Conservation (phyloP, 1,284 basidiomycete genomes). For the Microbotryomycetes sp. region DNA sequence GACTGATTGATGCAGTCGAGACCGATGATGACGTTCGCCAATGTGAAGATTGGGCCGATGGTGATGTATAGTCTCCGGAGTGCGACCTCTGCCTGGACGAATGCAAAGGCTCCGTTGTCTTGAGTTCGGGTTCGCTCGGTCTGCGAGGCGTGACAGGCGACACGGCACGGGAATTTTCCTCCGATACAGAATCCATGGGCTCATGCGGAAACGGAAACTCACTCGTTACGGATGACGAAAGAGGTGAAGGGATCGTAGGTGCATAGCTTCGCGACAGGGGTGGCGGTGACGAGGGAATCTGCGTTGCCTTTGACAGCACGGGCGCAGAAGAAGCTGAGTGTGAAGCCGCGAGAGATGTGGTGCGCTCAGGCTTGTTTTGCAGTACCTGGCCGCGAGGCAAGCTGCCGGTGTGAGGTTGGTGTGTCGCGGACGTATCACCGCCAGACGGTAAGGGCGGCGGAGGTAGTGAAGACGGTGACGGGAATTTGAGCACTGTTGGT, state of each 20-base stretch:
- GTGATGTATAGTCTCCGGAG: background rate
- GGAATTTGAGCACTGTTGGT: background rate
- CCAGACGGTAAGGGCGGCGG: background rate
- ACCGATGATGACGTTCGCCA: background rate
- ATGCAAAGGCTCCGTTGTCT: background rate
- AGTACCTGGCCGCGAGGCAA: background rate
- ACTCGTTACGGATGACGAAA: background rate
- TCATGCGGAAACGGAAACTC: background rate
- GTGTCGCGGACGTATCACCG: background rate
- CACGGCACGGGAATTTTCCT: background rate
- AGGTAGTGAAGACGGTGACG: background rate
- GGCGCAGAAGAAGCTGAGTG: background rate
- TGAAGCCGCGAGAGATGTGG: background rate
- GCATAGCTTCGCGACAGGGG: background rate
- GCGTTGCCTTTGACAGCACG: background rate
- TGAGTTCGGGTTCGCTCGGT: background rate
- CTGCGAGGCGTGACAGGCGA: background rate
- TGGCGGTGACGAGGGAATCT: background rate
- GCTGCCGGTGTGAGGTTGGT: background rate
- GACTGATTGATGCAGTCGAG: background rate
- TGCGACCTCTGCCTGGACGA: background rate
- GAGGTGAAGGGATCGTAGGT: background rate
- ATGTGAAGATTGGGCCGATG: background rate
- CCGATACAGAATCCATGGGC: background rate
- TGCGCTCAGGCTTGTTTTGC: background rate